Conservation (phyloP, 139 green algal genomes). For the Coelastrella sp. region DNA sequence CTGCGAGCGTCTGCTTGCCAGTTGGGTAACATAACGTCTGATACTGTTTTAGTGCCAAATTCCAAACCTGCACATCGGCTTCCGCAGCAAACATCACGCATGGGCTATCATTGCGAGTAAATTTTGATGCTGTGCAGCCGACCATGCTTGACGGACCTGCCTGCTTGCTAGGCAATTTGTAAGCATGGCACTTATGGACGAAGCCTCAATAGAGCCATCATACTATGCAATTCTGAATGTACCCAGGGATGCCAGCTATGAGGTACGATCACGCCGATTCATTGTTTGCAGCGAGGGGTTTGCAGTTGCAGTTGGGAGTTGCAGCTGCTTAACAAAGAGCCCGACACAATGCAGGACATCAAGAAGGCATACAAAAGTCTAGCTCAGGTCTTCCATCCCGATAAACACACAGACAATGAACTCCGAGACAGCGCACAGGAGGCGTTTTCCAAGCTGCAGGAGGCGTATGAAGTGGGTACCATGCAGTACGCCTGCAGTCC, state of each 20-base stretch:
- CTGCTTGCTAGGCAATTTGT: not conserved
- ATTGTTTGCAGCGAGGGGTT: not conserved
- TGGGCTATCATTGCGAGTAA: too few relatives aligned
- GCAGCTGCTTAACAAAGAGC: slow-evolving; percentile 25
- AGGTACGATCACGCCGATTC: not conserved
- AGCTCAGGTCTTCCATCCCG: slow-evolving; percentile 66
- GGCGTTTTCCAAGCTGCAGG: slow-evolving; percentile 61
- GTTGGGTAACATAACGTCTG: too few relatives aligned
- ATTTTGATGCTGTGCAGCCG: too few relatives aligned
- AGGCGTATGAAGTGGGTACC: slow-evolving; percentile 16
- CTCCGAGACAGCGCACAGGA: slow-evolving; percentile 59
- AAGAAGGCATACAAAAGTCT: slow-evolving; percentile 30
- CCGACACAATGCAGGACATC: slow-evolving; percentile 30
- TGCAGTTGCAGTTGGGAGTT: slow-evolving; percentile 9
- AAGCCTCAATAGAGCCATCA: not conserved
- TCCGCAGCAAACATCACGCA: too few relatives aligned
- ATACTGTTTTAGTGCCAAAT: too few relatives aligned
- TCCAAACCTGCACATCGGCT: too few relatives aligned
- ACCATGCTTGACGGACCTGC: too few relatives aligned
- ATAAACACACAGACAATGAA: slow-evolving; percentile 66
- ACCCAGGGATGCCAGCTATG: slow-evolving; percentile 51
- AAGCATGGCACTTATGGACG: not conserved
- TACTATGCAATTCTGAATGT: slow-evolving; percentile 74
- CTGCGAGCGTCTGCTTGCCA: too few relatives aligned
- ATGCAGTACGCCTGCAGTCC: too few relatives aligned